Evolutionary conservation across 1,139 yeast species (phyloP), one percentile per base, ranked within the genome.

Genomic region (Sporopachydermia cereana): DNA sequence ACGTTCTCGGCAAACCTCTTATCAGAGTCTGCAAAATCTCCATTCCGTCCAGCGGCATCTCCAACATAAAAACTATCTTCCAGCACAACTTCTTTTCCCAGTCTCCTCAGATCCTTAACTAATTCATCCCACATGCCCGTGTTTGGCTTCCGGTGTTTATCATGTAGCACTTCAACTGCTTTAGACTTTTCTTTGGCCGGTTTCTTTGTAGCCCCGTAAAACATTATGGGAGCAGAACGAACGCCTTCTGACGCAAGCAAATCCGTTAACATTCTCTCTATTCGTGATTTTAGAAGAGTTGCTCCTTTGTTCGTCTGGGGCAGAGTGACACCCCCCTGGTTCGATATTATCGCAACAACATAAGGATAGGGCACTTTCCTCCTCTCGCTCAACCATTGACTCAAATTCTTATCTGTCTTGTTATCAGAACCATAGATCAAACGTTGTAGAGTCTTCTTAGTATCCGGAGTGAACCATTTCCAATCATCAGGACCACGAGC

Each of bases 21-120:
- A 59, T 89, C 97, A 46, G 84, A 73, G 54, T 84, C 89, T 69
- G 89, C 83, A 58, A 79, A 81, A 59, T 89, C 97, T 0, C 57
- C 59, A 1, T 59, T 56, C 45, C 97, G 67, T 0, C 97, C 98
- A 4, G 96, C 97, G 0, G 97, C 97, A 65, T 91, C 98, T 3
- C 98, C 98, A n/a, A 89, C 89, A 57, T 64, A 91, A 51, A 81
- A 74, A 46, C 84, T 75, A 24, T 64, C 53, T 1, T 62, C 66
- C 41, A 60, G 46, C 48, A 73, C 74, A 1, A 78, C 45, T 20
- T 49, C 48, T 1, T 45, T 44, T 14, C 46, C 41, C 17, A 59
- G 46, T 45, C 54, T 55, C 2, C 43, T 46, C n/a, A 63, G 47
- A 30, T 74, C 72, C n/a, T 58, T 53, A 12, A 50, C 50, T 30